phyloP scores from a whole-genome alignment of 225 moss, liverwort and hornwort genomes.

The Anthoceros angustus region DNA sequence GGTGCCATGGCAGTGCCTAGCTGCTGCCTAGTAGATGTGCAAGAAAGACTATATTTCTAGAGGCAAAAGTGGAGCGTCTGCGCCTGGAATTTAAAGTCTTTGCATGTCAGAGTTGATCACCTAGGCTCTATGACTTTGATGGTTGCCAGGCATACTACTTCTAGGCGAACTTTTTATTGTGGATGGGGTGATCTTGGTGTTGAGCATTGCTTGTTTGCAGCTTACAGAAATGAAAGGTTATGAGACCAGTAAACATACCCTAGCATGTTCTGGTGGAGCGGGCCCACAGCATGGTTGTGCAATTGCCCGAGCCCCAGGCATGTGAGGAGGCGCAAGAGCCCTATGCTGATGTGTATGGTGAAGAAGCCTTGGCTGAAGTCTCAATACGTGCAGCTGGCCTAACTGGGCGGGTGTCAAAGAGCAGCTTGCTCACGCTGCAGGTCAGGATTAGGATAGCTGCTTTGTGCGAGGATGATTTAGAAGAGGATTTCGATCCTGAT shows the following conservation, averaged over 20 bases:
- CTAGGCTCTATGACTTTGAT: too few relatives aligned
- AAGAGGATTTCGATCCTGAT: constrained; percentile 78
- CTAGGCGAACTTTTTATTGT: neutral
- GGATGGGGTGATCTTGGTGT: neutral
- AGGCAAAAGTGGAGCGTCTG: too few relatives aligned
- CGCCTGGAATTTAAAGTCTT: too few relatives aligned
- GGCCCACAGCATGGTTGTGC: constrained; percentile 97
- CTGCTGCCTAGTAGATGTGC: too few relatives aligned
- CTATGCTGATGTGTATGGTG: constrained; percentile 55
- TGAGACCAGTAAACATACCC: constrained; percentile 75
- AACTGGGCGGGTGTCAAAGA: constrained; percentile 34
- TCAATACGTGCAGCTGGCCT: constrained; percentile 36
- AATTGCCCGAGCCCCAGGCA: constrained; percentile 76
- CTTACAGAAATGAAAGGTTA: constrained; percentile 98
- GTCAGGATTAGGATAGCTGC: constrained; percentile 23
- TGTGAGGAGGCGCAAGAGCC: constrained; percentile 99
- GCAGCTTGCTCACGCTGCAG: constrained; percentile 51
- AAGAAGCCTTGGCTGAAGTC: constrained; percentile 49
- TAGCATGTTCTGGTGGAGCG: constrained; percentile 95
- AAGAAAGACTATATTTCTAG: too few relatives aligned
- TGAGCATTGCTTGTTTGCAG: constrained; percentile 8
- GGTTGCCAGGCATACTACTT: too few relatives aligned
- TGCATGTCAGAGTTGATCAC: too few relatives aligned
- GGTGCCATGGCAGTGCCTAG: too few relatives aligned
- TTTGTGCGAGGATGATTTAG: constrained; percentile 49